A percentile compares a stretch with the other conserved stretches of the same genome.
These are phyloP conservation scores for Globisporangium carolinianum DNA, from an alignment of 352 stramenopile genomes.

Conservation along the genomic window DNA sequence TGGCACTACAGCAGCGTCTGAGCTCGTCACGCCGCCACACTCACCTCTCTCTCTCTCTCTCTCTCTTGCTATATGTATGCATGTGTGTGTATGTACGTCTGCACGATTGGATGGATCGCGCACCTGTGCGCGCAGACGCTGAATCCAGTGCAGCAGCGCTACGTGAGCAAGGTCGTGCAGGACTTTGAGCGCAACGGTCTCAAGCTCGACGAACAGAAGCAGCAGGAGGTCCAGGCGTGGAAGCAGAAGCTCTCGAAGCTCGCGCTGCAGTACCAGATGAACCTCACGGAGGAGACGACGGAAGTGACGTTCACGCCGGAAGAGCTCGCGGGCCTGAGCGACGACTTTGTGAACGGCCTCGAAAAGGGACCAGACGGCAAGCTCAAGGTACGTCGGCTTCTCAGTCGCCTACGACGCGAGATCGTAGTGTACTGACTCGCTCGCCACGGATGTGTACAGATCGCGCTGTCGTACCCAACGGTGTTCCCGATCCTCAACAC, in stretches of 20 bases:
- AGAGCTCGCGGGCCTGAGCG: slow-evolving; percentile 71
- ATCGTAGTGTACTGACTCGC: background rate
- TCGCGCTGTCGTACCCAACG: slow-evolving; percentile 84
- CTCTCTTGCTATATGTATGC: background rate
- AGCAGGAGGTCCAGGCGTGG: slow-evolving; percentile 65
- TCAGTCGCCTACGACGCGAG: background rate
- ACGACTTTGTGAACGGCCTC: slow-evolving; percentile 71
- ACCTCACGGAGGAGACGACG: slow-evolving; percentile 81
- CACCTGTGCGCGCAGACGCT: slow-evolving; percentile 29
- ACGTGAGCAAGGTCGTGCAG: slow-evolving; percentile 65
- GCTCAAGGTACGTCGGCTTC: slow-evolving; percentile 49
- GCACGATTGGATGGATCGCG: no score
- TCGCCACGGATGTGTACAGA: slow-evolving; percentile 14
- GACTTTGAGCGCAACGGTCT: slow-evolving; percentile 86
- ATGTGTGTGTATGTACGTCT: background rate
- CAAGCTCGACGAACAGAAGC: slow-evolving; percentile 58
- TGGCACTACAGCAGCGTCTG: no score
- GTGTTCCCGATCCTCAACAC: slow-evolving; percentile 87
- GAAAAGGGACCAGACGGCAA: slow-evolving; percentile 64
- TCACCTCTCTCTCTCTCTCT: no score
- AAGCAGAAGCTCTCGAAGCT: slow-evolving; percentile 86
- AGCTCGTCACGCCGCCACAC: no score
- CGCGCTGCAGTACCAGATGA: slow-evolving; percentile 78
- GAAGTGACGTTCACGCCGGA: slow-evolving; percentile 70
- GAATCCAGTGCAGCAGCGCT: slow-evolving; percentile 53